phyloP scores from a whole-genome alignment of 75 land plant genomes.

The Isoetes taiwanensis region DNA sequence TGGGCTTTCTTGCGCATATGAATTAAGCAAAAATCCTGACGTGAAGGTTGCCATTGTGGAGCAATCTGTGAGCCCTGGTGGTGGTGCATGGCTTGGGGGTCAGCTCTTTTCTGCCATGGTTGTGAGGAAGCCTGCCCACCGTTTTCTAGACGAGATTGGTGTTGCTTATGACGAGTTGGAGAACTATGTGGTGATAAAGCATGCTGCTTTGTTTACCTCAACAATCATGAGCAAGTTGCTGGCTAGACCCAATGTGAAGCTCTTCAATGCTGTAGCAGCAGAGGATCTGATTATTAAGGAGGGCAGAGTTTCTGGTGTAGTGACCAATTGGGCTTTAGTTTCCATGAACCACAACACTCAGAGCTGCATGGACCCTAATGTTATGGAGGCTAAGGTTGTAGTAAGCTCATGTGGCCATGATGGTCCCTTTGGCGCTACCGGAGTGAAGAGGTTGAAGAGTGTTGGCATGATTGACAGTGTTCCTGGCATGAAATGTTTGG shows the following conservation, averaged over 20 bases:
- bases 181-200: constrained; percentile 73
- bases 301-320: constrained; percentile 65
- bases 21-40: constrained; percentile 14
- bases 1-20: constrained; percentile 77
- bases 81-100: constrained; percentile 97
- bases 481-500: constrained; percentile 88
- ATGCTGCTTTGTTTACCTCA: constrained; percentile 88
- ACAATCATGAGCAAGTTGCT: constrained; percentile 84
- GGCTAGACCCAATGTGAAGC: constrained; percentile 91
- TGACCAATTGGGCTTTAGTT: constrained; percentile 94
- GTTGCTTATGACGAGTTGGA: constrained; percentile 77
- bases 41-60: constrained; percentile 68
- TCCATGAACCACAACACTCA: constrained; percentile 89
- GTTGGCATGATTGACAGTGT: constrained; percentile 85
- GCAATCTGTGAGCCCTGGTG: constrained; percentile 94
- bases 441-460: constrained; percentile 80
- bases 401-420: constrained; percentile 94
- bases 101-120: constrained; percentile 98
- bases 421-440: constrained; percentile 93
- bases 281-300: constrained; percentile 86
- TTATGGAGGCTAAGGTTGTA: constrained; percentile 96
- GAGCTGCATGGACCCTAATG: constrained; percentile 95
- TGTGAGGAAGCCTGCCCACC: constrained; percentile 82
- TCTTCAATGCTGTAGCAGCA: constrained; percentile 91
- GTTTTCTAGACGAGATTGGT: constrained; percentile 70